These are phyloP conservation scores for Suhomyces choctaworum DNA, from an alignment of 1,139 yeast species.

Conservation along the genomic window DNA sequence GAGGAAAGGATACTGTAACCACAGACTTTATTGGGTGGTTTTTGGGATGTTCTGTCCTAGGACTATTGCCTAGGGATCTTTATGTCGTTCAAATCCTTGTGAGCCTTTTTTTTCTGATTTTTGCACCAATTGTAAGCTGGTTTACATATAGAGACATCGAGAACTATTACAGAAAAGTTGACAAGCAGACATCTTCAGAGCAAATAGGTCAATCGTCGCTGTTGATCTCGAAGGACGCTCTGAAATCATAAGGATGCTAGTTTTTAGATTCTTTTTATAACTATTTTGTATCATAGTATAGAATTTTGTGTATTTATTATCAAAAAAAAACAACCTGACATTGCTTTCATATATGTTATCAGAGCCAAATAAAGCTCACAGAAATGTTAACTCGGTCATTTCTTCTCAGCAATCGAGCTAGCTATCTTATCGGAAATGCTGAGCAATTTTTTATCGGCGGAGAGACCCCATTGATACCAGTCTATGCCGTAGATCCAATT, in stretches of 20 bases:
- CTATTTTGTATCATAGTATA: too few relatives aligned
- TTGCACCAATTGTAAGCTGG: slow-evolving; percentile 65
- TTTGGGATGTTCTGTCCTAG: slow-evolving; percentile 65
- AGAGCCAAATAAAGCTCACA: too few relatives aligned
- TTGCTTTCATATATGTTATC: too few relatives aligned
- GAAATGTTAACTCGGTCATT: too few relatives aligned
- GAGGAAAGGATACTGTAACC: slow-evolving; percentile 72
- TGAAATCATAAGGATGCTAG: too few relatives aligned
- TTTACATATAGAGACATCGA: slow-evolving; percentile 57
- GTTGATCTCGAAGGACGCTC: too few relatives aligned
- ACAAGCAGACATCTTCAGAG: too few relatives aligned
- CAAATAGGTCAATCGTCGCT: too few relatives aligned
- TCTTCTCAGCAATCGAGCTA: slow-evolving; percentile 24
- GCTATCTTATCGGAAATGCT: slow-evolving; percentile 36
- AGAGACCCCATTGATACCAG: slow-evolving; percentile 47
- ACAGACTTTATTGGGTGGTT: slow-evolving; percentile 90
- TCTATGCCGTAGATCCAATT: slow-evolving; percentile 63
- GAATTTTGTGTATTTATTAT: too few relatives aligned
- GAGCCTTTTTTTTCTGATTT: slow-evolving; percentile 51
- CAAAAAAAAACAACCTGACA: too few relatives aligned
- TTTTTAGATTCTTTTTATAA: too few relatives aligned
- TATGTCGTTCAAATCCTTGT: slow-evolving; percentile 53
- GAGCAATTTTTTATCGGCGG: slow-evolving; percentile 36
- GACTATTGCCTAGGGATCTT: slow-evolving; percentile 66
- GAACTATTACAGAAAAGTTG: slow-evolving; percentile 39